phyloP scores from a whole-genome alignment of 371 early-diverging fungal genomes.

The Rhizopus stolonifer region DNA sequence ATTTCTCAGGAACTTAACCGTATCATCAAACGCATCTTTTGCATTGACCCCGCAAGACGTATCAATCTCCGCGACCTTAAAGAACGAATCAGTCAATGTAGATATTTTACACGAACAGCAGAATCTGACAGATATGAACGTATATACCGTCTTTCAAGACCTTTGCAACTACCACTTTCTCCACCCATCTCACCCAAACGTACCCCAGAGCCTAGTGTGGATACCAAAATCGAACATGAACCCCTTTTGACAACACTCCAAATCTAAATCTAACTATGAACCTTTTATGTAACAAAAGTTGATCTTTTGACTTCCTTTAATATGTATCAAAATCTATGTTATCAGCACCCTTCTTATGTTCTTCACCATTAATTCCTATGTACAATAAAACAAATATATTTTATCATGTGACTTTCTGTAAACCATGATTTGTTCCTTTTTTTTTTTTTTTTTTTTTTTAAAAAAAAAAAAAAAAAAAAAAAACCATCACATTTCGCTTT shows the following conservation, averaged over 20 bases:
- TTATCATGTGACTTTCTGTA: too few species aligned
- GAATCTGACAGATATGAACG: conserved; percentile 30
- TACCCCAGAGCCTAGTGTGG: not conserved
- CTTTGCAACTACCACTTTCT: conserved; percentile 20
- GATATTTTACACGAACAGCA: conserved; percentile 53
- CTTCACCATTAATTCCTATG: too few species aligned
- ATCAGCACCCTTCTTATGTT: too few species aligned
- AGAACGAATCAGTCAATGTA: conserved; percentile 56
- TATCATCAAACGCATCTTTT: conserved; percentile 73
- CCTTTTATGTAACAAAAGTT: too few species aligned
- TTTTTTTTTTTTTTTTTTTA: too few species aligned
- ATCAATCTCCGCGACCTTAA: conserved; percentile 66
- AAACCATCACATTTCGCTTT: too few species aligned
- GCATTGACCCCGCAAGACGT: conserved; percentile 68
- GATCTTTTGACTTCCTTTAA: too few species aligned
- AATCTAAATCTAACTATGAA: not conserved
- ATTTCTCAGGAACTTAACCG: conserved; percentile 71
- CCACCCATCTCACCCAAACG: conserved; percentile 21
- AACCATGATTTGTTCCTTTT: too few species aligned
- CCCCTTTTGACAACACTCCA: not conserved
- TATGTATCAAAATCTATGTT: too few species aligned
- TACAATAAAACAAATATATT: too few species aligned
- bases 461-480: too few species aligned
- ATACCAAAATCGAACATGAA: not conserved
- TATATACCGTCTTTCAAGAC: not conserved